phyloP scores from a whole-genome alignment of 257 asterid genomes.

The Craterostigma plantagineum region DNA sequence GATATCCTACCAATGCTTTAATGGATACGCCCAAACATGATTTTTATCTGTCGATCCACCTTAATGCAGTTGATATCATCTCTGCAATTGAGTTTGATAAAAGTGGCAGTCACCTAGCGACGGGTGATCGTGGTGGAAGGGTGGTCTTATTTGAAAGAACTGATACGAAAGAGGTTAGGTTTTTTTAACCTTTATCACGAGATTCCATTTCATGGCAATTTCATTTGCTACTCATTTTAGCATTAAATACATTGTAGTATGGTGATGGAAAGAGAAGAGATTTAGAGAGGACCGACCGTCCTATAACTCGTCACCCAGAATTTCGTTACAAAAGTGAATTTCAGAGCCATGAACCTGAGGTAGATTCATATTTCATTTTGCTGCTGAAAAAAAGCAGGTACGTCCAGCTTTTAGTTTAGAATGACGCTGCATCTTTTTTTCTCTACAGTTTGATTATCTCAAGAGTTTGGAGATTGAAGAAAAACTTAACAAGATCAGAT shows the following conservation, averaged over 20 bases:
- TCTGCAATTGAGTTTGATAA: slow-evolving; percentile 75
- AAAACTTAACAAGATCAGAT: slow-evolving; percentile 92
- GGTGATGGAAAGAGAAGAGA: slow-evolving; percentile 72
- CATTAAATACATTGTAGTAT: slow-evolving; percentile 23
- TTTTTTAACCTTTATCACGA: not conserved
- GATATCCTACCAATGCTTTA: not conserved
- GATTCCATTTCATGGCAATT: slow-evolving; percentile 6
- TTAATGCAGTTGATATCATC: slow-evolving; percentile 62
- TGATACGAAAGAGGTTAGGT: slow-evolving; percentile 51
- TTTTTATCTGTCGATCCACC: slow-evolving; percentile 4
- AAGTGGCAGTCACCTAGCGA: slow-evolving; percentile 72
- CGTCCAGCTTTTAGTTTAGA: not conserved
- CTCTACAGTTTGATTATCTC: slow-evolving; percentile 93
- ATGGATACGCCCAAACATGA: not conserved
- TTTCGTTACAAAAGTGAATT: slow-evolving; percentile 94
- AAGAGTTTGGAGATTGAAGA: slow-evolving; percentile 99
- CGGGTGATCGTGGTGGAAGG: slow-evolving; percentile 93
- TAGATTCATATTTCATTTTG: slow-evolving; percentile 15
- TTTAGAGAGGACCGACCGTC: slow-evolving; percentile 55
- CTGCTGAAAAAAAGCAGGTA: not conserved
- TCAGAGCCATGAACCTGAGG: slow-evolving; percentile 99
- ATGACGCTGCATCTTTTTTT: slow-evolving; percentile 4
- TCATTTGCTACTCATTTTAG: slow-evolving; percentile 3
- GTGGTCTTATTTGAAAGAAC: slow-evolving; percentile 75
- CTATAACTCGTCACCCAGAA: slow-evolving; percentile 74